Evolutionary conservation across 257 asterid genomes (phyloP).

Genomic region (Primulina huaijiensis): DNA sequence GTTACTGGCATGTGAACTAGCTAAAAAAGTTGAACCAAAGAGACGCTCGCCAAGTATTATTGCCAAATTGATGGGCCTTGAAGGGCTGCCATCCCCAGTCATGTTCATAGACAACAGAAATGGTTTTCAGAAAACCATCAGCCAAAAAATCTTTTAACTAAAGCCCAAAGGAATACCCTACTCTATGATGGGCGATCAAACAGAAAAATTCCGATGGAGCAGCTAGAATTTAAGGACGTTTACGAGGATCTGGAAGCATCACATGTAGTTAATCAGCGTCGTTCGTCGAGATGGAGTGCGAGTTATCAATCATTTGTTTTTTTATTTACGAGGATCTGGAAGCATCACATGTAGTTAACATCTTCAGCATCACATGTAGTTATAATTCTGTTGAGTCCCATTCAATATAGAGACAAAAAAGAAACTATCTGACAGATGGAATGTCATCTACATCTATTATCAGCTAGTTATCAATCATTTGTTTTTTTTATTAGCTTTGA

Average conservation of each 20-base stretch:
- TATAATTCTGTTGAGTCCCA: slow-evolving; percentile 48
- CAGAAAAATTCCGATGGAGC: slow-evolving; percentile 48
- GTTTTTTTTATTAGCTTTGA: too few species aligned
- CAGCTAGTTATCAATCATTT: too few species aligned
- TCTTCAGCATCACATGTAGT: too few species aligned
- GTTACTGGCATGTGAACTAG: slow-evolving; percentile 72
- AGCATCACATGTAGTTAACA: too few species aligned
- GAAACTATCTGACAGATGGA: slow-evolving; percentile 89
- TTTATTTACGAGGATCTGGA: too few species aligned
- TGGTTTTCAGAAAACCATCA: slow-evolving; percentile 42
- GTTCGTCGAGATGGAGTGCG: slow-evolving; percentile 59
- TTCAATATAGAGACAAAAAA: slow-evolving; percentile 68
- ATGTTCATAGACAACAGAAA: slow-evolving; percentile 49
- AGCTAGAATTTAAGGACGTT: slow-evolving; percentile 67
- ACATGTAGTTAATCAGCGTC: slow-evolving; percentile 54
- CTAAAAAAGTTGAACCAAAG: slow-evolving; percentile 58
- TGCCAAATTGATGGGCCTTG: slow-evolving; percentile 88
- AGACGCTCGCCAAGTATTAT: slow-evolving; percentile 57
- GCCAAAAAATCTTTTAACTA: slow-evolving; percentile 30
- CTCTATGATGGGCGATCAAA: slow-evolving; percentile 30
- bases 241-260: slow-evolving; percentile 90
- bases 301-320: too few species aligned
- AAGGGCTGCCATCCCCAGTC: slow-evolving; percentile 63
- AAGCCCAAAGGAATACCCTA: slow-evolving; percentile 30
- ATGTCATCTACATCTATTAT: too few species aligned